These are phyloP conservation scores for Henckelia pumila DNA, from an alignment of 257 asterid species.

Conservation along the genomic window DNA sequence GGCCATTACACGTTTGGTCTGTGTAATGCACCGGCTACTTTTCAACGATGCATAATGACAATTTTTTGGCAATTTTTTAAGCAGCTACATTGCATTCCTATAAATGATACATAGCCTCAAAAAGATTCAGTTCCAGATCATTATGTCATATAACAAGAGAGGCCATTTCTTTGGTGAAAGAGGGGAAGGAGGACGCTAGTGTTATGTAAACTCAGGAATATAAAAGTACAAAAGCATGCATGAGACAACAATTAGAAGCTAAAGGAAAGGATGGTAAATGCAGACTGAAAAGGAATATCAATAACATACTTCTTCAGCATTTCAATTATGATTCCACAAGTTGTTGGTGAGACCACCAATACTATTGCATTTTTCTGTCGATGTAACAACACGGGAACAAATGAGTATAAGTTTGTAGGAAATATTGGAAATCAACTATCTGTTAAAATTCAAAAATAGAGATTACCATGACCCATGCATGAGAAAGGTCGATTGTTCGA, in stretches of 20 bases:
- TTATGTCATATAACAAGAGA: too few species aligned
- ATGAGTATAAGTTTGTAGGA: conserved; percentile 19
- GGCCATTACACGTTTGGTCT: too few species aligned
- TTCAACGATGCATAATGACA: too few species aligned
- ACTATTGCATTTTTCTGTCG: conserved; percentile 82
- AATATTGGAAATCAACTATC: conserved; percentile 20
- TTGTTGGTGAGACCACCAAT: conserved; percentile 80
- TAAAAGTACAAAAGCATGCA: too few species aligned
- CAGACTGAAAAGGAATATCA: conserved; percentile 20
- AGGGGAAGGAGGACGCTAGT: too few species aligned
- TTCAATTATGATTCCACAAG: conserved; percentile 57
- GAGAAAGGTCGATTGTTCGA: conserved; percentile 88
- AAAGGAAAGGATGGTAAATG: conserved; percentile 12
- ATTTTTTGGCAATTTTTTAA: too few species aligned
- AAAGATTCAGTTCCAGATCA: too few species aligned
- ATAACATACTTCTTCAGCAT: conserved; percentile 80
- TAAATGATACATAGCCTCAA: too few species aligned
- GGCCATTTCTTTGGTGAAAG: too few species aligned
- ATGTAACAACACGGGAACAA: conserved; percentile 21
- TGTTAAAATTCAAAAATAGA: conserved; percentile 19
- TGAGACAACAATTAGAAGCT: conserved; percentile 6
- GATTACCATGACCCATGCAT: conserved; percentile 91
- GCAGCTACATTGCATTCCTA: too few species aligned
- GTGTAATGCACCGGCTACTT: too few species aligned
- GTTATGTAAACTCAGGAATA: too few species aligned